A percentile compares a stretch with the other conserved stretches of the same genome.
These are phyloP conservation scores for Pestalotiopsis sp. DNA, from an alignment of 2,329 filamentous ascomycete species.

Conservation along the genomic window DNA sequence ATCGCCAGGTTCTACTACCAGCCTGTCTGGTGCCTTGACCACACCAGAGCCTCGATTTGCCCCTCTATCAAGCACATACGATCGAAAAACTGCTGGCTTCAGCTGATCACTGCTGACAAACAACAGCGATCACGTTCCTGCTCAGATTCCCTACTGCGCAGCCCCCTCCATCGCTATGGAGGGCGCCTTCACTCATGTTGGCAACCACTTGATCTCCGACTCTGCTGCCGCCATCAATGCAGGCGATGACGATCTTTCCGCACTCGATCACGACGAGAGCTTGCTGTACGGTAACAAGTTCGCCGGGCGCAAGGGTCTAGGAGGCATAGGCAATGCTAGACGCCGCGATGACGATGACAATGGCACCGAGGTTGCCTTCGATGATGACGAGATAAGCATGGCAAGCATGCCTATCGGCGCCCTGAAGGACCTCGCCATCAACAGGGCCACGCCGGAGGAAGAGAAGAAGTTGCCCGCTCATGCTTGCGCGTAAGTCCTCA, in stretches of 20 bases:
- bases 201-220: constrained; percentile 84
- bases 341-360: constrained; percentile 89
- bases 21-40: not conserved
- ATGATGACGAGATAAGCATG: constrained; percentile 80
- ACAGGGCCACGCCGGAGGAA: constrained; percentile 62
- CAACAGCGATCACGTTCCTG: not conserved
- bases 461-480: constrained; percentile 91
- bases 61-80: not conserved
- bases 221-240: constrained; percentile 87
- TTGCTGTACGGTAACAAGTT: constrained; percentile 70
- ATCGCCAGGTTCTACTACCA: not conserved
- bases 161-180: constrained; percentile 61
- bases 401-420: constrained; percentile 81
- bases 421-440: constrained; percentile 62
- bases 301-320: constrained; percentile 56
- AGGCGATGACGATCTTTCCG: constrained; percentile 72
- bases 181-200: constrained; percentile 84
- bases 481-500: constrained; percentile 84
- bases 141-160: constrained; percentile 21
- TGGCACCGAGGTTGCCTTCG: constrained; percentile 72
- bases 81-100: not conserved
- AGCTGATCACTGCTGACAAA: not conserved
- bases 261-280: constrained; percentile 77
- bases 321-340: constrained; percentile 45
- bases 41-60: not conserved